A percentile compares a stretch with the other conserved stretches of the same genome.
phyloP scores from a whole-genome alignment of 2,329 filamentous ascomycete genomes.

The Sclerotiophoma versabilis region DNA sequence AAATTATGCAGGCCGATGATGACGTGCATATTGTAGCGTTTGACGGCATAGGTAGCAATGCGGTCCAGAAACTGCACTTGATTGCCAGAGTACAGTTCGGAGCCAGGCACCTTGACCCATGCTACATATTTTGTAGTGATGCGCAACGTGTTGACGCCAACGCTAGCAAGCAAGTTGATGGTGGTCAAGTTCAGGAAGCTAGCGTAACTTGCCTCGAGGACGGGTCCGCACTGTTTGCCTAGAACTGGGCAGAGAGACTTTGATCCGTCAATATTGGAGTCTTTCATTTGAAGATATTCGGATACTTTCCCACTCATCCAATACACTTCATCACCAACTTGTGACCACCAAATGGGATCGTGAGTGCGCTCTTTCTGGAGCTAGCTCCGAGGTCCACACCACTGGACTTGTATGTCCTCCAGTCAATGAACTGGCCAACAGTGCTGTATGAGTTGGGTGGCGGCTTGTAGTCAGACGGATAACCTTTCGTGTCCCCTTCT shows the following conservation, averaged over 20 bases:
- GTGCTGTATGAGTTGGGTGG: background rate
- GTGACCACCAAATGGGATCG: slow-evolving; percentile 35
- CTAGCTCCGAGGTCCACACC: slow-evolving; percentile 43
- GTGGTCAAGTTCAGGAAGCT: slow-evolving; percentile 35
- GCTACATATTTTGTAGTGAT: slow-evolving; percentile 47
- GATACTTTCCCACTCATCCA: slow-evolving; percentile 17
- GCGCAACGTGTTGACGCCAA: slow-evolving; percentile 42
- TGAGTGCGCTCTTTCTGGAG: slow-evolving; percentile 36
- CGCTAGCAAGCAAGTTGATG: slow-evolving; percentile 42
- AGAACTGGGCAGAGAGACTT: slow-evolving; percentile 42
- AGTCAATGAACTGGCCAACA: slow-evolving; percentile 11
- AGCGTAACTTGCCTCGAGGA: slow-evolving; percentile 38
- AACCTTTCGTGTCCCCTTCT: background rate
- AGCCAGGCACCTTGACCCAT: slow-evolving; percentile 45
- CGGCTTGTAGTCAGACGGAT: background rate
- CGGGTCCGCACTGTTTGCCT: slow-evolving; percentile 34
- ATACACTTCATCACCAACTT: slow-evolving; percentile 1
- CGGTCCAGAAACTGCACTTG: slow-evolving; percentile 36
- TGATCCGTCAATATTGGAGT: slow-evolving; percentile 8
- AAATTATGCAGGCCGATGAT: slow-evolving; percentile 44
- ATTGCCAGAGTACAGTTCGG: slow-evolving; percentile 41
- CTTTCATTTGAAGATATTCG: slow-evolving; percentile 9
- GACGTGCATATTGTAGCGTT: slow-evolving; percentile 45
- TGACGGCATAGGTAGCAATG: slow-evolving; percentile 46
- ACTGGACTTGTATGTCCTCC: slow-evolving; percentile 16